phyloP scores from a whole-genome alignment of 768 basidiomycete species.

The Mrakia gelida region DNA sequence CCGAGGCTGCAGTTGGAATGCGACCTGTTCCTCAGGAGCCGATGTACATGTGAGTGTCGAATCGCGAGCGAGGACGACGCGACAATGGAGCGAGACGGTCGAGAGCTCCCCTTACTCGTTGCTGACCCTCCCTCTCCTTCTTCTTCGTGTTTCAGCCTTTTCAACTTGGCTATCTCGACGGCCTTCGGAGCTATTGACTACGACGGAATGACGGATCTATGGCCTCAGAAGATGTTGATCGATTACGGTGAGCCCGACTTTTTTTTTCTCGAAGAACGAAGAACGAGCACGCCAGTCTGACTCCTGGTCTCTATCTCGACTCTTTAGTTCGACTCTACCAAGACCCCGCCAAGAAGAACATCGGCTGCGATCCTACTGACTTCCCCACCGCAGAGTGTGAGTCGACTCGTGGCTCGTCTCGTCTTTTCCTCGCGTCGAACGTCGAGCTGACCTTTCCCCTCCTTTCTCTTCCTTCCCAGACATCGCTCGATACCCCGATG shows the following conservation, averaged over 20 bases:
- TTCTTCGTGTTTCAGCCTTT: constrained; percentile 64
- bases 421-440: background rate
- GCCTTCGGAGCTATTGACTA: constrained; percentile 71
- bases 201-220: constrained; percentile 7
- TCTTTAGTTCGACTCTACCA: background rate
- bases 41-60: constrained; percentile 36
- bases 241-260: constrained; percentile 13
- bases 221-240: constrained; percentile 20
- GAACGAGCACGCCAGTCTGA: too few species aligned
- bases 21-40: constrained; percentile 78
- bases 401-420: background rate
- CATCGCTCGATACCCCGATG: constrained; percentile 18
- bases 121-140: background rate
- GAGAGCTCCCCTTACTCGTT: too few species aligned
- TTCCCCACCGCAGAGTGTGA: constrained; percentile 20
- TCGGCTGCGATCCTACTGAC: constrained; percentile 17
- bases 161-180: constrained; percentile 76
- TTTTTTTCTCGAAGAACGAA: background rate
- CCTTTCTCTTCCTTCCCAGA: background rate
- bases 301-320: background rate
- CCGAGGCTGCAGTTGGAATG: constrained; percentile 57
- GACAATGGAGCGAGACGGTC: background rate
- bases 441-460: background rate
- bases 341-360: constrained; percentile 14
- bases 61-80: background rate